These are phyloP conservation scores for Serendipita sp. DNA, from an alignment of 768 basidiomycete species.

Conservation along the genomic window DNA sequence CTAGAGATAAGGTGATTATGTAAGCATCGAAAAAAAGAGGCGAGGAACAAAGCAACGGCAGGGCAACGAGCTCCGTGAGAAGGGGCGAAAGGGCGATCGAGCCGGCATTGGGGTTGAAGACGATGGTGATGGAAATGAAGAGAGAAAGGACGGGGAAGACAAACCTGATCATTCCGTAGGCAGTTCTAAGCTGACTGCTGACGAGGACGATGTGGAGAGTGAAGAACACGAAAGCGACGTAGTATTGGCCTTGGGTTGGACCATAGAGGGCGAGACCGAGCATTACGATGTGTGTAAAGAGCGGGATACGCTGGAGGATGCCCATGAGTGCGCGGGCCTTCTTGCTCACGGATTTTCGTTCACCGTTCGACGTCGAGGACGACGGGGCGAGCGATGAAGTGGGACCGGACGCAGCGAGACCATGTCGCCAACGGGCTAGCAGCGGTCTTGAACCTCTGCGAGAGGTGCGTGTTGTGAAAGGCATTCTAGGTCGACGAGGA, in stretches of 20 bases:
- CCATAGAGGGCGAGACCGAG: constrained; percentile 7
- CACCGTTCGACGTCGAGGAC: neutral
- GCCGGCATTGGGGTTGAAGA: neutral
- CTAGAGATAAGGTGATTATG: constrained; percentile 1
- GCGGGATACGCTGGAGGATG: constrained; percentile 7
- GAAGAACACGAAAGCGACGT: constrained; percentile 4
- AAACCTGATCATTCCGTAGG: constrained; percentile 10
- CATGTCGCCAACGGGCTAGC: neutral
- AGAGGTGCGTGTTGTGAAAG: neutral
- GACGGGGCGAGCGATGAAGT: neutral
- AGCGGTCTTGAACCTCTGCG: neutral
- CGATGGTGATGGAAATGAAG: neutral
- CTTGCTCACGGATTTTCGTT: neutral
- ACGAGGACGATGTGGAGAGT: constrained; percentile 7
- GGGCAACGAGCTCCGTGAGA: constrained; percentile 3
- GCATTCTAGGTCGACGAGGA: neutral
- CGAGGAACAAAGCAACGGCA: neutral
- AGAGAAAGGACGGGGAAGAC: neutral
- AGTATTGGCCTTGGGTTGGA: constrained; percentile 6
- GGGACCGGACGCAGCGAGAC: neutral
- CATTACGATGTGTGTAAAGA: constrained; percentile 5
- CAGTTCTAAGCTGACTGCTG: constrained; percentile 6
- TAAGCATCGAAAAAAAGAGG: neutral
- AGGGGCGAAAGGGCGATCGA: neutral
- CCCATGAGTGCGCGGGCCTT: neutral